Percentiles rank a stretch among this genome's conserved stretches.
Evolutionary conservation across 371 early-diverging fungal species (phyloP).

Genomic region (Mucor racemosus): DNA sequence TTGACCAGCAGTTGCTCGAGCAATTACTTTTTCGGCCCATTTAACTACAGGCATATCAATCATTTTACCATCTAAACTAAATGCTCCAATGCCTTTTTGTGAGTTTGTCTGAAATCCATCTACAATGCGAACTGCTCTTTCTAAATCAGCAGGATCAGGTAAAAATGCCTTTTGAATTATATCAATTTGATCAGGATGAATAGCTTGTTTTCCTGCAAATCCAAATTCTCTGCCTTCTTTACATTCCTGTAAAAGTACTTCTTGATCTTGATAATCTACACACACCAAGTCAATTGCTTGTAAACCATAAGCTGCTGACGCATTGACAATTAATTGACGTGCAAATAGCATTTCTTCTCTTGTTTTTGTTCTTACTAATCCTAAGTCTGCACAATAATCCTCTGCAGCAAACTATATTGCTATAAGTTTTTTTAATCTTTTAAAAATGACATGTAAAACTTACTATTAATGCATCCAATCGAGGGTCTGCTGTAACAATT

Average conservation of each 20-base stretch:
- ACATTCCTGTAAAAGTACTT: slow-evolving; percentile 78
- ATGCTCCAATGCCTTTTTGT: slow-evolving; percentile 84
- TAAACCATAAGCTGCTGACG: slow-evolving; percentile 82
- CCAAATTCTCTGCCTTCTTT: slow-evolving; percentile 88
- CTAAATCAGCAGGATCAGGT: slow-evolving; percentile 73
- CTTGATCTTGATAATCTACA: slow-evolving; percentile 76
- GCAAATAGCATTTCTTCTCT: slow-evolving; percentile 81
- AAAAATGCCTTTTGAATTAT: slow-evolving; percentile 78
- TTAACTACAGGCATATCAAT: slow-evolving; percentile 75
- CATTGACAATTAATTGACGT: slow-evolving; percentile 78
- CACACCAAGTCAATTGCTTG: slow-evolving; percentile 94
- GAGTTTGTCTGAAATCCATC: slow-evolving; percentile 70
- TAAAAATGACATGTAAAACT: slow-evolving; percentile 13
- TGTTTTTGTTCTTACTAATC: slow-evolving; percentile 73
- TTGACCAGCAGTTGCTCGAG: slow-evolving; percentile 61
- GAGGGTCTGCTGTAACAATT: slow-evolving; percentile 72
- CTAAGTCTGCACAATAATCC: slow-evolving; percentile 90
- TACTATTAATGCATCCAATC: slow-evolving; percentile 80
- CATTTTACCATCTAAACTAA: slow-evolving; percentile 89
- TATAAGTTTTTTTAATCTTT: background rate
- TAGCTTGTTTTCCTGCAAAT: slow-evolving; percentile 94
- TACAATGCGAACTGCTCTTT: slow-evolving; percentile 66
- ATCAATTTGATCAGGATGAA: slow-evolving; percentile 90
- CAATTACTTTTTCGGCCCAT: slow-evolving; percentile 70
- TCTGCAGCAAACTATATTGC: slow-evolving; percentile 86